These are phyloP conservation scores for Fusarium vanettenii DNA, from an alignment of 2,329 filamentous ascomycete genomes.

Conservation along the genomic window DNA sequence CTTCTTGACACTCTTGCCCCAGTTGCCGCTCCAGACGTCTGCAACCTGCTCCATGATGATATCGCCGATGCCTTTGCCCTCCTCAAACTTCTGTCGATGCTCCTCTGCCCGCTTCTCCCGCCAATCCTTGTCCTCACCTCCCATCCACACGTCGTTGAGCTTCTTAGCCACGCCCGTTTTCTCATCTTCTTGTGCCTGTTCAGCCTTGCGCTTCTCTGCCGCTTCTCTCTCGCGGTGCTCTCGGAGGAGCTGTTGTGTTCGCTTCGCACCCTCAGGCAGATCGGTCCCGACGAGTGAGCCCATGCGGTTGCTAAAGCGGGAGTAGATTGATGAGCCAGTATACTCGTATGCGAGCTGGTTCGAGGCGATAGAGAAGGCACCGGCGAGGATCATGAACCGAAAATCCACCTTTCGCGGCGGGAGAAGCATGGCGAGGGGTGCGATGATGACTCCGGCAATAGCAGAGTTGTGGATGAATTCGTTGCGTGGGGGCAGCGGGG, in stretches of 20 bases:
- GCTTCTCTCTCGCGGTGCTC: conserved; percentile 58
- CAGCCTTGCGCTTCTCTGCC: conserved; percentile 39
- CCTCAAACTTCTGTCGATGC: conserved; percentile 64
- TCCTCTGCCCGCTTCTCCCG: conserved; percentile 62
- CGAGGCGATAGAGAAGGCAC: conserved; percentile 63
- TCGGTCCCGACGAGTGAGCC: conserved; percentile 60
- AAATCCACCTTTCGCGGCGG: conserved; percentile 64
- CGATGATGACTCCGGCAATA: conserved; percentile 59
- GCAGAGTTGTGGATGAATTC: conserved; percentile 60
- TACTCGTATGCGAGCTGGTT: conserved; percentile 68
- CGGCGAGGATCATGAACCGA: conserved; percentile 62
- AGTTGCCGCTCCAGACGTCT: conserved; percentile 62
- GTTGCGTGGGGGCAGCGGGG: conserved; percentile 49
- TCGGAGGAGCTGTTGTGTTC: conserved; percentile 59
- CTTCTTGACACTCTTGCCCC: conserved; percentile 45
- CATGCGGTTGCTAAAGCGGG: conserved; percentile 59
- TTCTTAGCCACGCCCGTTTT: conserved; percentile 47
- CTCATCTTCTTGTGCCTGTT: conserved; percentile 40
- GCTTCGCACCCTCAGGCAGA: conserved; percentile 67
- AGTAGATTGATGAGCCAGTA: conserved; percentile 64
- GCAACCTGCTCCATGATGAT: conserved; percentile 67
- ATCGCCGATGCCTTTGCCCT: conserved; percentile 67
- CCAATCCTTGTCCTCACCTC: conserved; percentile 66
- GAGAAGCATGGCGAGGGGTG: conserved; percentile 60
- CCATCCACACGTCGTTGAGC: conserved; percentile 68